These are phyloP conservation scores for Lentinula raphanica DNA, from an alignment of 768 basidiomycete genomes.

Conservation along the genomic window DNA sequence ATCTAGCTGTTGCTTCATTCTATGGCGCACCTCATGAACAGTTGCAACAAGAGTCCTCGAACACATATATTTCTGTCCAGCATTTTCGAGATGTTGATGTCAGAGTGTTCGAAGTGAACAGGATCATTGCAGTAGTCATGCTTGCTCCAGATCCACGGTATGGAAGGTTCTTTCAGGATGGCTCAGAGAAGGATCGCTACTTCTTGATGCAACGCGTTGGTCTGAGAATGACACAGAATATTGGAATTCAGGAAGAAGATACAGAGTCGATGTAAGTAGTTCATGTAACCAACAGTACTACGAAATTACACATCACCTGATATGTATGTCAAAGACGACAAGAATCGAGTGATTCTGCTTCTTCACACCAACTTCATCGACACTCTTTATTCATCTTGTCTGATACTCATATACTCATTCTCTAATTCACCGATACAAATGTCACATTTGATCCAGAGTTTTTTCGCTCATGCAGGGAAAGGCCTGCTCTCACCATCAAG, in stretches of 20 bases:
- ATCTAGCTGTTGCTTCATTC: conserved; percentile 3
- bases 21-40: conserved; percentile 2
- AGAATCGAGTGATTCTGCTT: too few species aligned
- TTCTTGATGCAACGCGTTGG: conserved; percentile 2
- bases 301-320: neutral
- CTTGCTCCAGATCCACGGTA: conserved; percentile 22
- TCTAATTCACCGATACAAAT: too few species aligned
- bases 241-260: neutral
- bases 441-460: too few species aligned
- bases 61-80: neutral
- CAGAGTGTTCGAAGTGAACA: conserved; percentile 23
- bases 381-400: too few species aligned
- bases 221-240: neutral
- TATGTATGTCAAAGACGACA: too few species aligned
- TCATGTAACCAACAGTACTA: neutral
- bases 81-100: conserved; percentile 14
- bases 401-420: too few species aligned
- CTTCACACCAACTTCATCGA: too few species aligned
- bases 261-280: neutral
- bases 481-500: too few species aligned
- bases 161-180: neutral
- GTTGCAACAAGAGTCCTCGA: neutral
- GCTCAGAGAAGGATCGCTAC: neutral
- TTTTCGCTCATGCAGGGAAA: too few species aligned
- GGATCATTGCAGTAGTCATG: conserved; percentile 22